A percentile compares a stretch with the other conserved stretches of the same genome.
These are phyloP conservation scores for Lodderomyces beijingensis DNA, from an alignment of 1,139 yeast species.

Conservation along the genomic window DNA sequence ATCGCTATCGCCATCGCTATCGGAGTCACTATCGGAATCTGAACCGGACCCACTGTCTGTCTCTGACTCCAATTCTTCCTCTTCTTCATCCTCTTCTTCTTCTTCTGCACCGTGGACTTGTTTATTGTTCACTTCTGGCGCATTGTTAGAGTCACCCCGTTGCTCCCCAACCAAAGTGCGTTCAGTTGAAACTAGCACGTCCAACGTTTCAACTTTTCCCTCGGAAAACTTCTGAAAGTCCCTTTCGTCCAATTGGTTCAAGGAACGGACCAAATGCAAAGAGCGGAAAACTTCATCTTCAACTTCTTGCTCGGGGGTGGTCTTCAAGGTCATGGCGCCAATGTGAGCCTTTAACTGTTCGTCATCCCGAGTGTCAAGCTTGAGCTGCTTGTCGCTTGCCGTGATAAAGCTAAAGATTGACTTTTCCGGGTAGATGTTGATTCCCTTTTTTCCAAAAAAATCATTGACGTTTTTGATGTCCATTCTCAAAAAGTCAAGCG, in stretches of 20 bases:
- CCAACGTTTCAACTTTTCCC: constrained; percentile 79
- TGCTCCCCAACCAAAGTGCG: constrained; percentile 16
- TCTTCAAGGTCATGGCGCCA: constrained; percentile 48
- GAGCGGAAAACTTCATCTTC: constrained; percentile 86
- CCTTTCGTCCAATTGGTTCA: constrained; percentile 75
- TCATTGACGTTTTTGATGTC: constrained; percentile 94
- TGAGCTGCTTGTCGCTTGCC: constrained; percentile 19
- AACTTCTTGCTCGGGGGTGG: constrained; percentile 43
- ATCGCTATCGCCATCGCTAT: constrained; percentile 30
- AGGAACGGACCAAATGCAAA: constrained; percentile 73
- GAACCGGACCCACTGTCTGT: no score
- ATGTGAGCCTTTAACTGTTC: constrained; percentile 34
- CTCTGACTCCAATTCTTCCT: constrained; percentile 9
- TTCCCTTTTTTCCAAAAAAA: constrained; percentile 68
- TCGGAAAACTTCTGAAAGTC: constrained; percentile 78
- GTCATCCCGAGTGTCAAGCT: constrained; percentile 23
- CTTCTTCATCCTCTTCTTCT: constrained; percentile 21
- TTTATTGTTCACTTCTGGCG: constrained; percentile 7
- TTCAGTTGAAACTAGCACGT: constrained; percentile 41
- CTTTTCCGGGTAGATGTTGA: constrained; percentile 77
- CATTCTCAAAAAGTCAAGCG: constrained; percentile 91
- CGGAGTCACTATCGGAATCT: constrained; percentile 25
- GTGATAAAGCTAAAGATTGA: constrained; percentile 72
- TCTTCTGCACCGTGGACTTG: constrained; percentile 16
- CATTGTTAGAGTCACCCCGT: constrained; percentile 14